A percentile compares a stretch with the other conserved stretches of the same genome.
phyloP scores from a whole-genome alignment of 192 early-diverging fungal genomes.

The Podila epicladia region DNA sequence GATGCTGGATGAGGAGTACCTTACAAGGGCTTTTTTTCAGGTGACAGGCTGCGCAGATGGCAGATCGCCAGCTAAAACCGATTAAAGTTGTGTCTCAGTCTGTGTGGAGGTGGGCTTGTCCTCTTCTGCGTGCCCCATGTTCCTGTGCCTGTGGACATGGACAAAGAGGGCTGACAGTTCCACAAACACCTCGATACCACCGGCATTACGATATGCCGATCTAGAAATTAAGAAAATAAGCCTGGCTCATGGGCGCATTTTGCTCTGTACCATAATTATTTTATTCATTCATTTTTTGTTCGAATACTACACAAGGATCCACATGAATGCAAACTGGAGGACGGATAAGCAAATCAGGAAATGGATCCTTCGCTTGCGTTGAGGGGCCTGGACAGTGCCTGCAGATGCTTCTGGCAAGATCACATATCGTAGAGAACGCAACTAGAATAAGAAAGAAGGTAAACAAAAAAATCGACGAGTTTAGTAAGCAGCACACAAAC shows the following conservation, averaged over 20 bases:
- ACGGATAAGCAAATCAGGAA: conserved; percentile 89
- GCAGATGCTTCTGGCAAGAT: conserved; percentile 75
- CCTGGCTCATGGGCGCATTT: background rate
- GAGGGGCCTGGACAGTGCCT: conserved; percentile 67
- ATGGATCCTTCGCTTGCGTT: conserved; percentile 85
- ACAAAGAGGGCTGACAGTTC: too few relatives aligned
- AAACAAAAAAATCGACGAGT: conserved; percentile 1
- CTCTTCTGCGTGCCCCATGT: too few relatives aligned
- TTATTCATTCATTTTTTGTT: background rate
- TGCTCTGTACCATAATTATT: background rate
- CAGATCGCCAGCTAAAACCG: background rate
- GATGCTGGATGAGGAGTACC: too few relatives aligned
- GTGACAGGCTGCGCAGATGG: background rate
- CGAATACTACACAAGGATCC: conserved; percentile 66
- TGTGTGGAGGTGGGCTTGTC: too few relatives aligned
- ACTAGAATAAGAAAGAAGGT: conserved; percentile 30
- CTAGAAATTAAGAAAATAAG: background rate
- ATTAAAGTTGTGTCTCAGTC: background rate
- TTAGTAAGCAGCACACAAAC: background rate
- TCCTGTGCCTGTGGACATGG: too few relatives aligned
- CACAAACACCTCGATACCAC: background rate
- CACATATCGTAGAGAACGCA: conserved; percentile 79
- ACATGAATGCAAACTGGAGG: conserved; percentile 85
- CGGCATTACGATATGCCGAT: background rate
- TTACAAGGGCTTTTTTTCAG: too few relatives aligned